A percentile compares a stretch with the other conserved stretches of the same genome.
Conservation (phyloP, 2,329 filamentous ascomycete species). For the Aureobasidium musti region DNA sequence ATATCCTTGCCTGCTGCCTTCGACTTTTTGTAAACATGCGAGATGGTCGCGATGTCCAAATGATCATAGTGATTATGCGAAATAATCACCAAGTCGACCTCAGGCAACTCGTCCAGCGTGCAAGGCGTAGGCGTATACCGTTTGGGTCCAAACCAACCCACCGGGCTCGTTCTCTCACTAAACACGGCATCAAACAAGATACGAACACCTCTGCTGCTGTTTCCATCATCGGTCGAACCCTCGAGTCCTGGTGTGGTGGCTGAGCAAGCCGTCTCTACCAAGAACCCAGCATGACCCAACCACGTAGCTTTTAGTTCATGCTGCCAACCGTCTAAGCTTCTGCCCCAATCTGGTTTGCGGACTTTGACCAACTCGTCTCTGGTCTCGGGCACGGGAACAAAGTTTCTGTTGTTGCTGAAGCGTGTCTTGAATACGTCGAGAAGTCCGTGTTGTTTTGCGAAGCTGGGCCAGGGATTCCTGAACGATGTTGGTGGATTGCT, state of each 20-base stretch:
- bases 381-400: conserved; percentile 49
- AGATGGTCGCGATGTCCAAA: conserved; percentile 52
- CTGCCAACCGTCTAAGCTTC: conserved; percentile 31
- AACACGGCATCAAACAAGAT: conserved; percentile 59
- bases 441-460: conserved; percentile 36
- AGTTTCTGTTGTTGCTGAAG: conserved; percentile 48
- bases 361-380: conserved; percentile 49
- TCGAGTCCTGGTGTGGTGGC: conserved; percentile 29
- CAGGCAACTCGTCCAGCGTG: conserved; percentile 51
- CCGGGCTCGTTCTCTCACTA: conserved; percentile 52
- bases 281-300: conserved; percentile 55
- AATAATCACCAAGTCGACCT: conserved; percentile 55
- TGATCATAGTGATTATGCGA: conserved; percentile 62
- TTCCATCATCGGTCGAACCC: conserved; percentile 31
- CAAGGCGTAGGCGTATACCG: conserved; percentile 57
- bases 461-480: conserved; percentile 54
- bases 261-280: conserved; percentile 46
- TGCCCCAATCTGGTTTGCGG: conserved; percentile 46
- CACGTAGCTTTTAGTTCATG: conserved; percentile 51
- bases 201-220: conserved; percentile 44
- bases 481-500: conserved; percentile 50
- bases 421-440: conserved; percentile 41
- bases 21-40: conserved; percentile 42
- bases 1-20: conserved; percentile 41
- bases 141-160: conserved; percentile 52